phyloP scores from a whole-genome alignment of 1,139 yeast genomes.

The Magnusiomyces suaveolens region DNA sequence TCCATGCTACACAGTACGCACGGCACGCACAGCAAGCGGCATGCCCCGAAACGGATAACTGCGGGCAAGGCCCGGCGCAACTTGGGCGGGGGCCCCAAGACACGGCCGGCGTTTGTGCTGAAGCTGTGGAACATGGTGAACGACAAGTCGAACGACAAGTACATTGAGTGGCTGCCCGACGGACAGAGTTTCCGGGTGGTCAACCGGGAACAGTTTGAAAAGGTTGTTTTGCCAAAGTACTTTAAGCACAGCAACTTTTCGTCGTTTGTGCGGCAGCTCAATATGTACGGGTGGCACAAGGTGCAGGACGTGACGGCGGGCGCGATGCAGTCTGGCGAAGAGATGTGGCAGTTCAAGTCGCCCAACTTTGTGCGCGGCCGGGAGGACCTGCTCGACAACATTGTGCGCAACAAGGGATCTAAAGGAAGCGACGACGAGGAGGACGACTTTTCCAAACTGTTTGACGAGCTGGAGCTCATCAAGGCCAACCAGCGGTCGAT shows the following conservation, averaged over 20 bases:
- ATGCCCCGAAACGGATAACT: constrained; percentile 16
- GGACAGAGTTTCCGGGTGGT: constrained; percentile 79
- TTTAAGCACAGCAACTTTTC: constrained; percentile 94
- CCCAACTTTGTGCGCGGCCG: constrained; percentile 66
- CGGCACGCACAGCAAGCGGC: constrained; percentile 4
- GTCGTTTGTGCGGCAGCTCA: constrained; percentile 86
- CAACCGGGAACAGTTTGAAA: constrained; percentile 81
- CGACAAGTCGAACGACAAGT: constrained; percentile 53
- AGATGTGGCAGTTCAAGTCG: constrained; percentile 64
- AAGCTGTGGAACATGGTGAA: constrained; percentile 94
- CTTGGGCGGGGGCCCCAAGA: constrained; percentile 31
- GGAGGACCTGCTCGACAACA: constrained; percentile 66
- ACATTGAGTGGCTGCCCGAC: constrained; percentile 75
- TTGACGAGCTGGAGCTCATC: constrained; percentile 66
- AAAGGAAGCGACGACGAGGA: constrained; percentile 36
- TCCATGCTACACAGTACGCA: too few relatives aligned
- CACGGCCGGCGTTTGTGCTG: constrained; percentile 79
- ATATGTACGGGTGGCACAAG: constrained; percentile 98
- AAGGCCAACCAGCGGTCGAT: constrained; percentile 72
- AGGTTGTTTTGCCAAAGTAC: constrained; percentile 72
- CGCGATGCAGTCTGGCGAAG: constrained; percentile 46
- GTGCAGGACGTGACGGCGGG: constrained; percentile 72
- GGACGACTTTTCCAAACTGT: constrained; percentile 46
- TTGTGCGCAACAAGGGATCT: constrained; percentile 44
- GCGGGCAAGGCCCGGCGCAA: constrained; percentile 19